Base-by-base conservation (phyloP, 2,329 filamentous ascomycete species). In the Trichoderma sp. region DNA sequence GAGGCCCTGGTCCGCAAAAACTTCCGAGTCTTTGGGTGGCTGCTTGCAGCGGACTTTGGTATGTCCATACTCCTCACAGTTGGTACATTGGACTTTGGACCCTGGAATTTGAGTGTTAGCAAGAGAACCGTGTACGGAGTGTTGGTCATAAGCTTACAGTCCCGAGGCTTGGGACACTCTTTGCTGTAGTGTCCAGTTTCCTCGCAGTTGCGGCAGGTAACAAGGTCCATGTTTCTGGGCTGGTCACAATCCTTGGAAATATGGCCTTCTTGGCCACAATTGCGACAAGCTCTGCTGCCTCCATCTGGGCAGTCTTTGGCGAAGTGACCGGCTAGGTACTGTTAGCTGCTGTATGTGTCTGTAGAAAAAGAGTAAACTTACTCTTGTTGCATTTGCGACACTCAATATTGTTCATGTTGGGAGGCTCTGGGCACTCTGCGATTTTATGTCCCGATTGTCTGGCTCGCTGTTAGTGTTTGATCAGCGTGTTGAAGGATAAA, bases 261-360 rank as follows among this genome's bases (percentile, higher is more conserved):
- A 71, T 91, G 89, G 5, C 88, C 89, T 64, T 88, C 86, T 51
- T 85, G 77, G 24, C 88, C 88, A 72, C 90, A 91, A 79, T 91
- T 91, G 74, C 83, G 83, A 76, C 87, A 89, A 32, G 77, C 82
- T 76, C 83, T 76, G 72, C 82, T 82, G 76, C 84, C 85, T 68
- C 84, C 88, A 76, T 88, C 81, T 32, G 90, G 88, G 75, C 89
- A 91, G 74, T 91, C 89, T 51, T 83, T 83, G 39, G 85, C 83
- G 73, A 88, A 88, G 73, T 91, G 89, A 3, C 89, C 89, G 67
- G 79, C 84, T 89, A 30, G 64, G 70, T 24, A 72, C 49, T 54
- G 69, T 72, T 26, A 71, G 65, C 18, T 16, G 34, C 28, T 28
- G 32, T 18, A 5, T 34, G 2, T n/a, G 2, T 6, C 52, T 11